Evolutionary conservation across 129 eudicot genomes (phyloP).

Genomic region (carrot (Daucus carota)): DNA sequence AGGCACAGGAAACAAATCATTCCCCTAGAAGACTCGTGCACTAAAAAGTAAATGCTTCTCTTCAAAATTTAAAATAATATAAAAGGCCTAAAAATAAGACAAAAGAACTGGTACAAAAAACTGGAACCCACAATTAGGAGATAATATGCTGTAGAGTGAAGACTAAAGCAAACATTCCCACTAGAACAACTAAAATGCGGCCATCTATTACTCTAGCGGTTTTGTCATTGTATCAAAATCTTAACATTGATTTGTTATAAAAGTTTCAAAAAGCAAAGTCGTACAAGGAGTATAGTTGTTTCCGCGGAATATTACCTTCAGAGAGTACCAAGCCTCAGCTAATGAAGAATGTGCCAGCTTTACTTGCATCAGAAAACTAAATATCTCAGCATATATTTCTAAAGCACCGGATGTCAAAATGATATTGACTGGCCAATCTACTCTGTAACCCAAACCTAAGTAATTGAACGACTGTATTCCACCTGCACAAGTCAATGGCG

Average conservation of each 20-base stretch:
- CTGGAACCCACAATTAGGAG: neutral
- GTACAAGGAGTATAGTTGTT: neutral
- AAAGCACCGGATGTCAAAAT: constrained; percentile 69
- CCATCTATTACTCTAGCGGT: neutral
- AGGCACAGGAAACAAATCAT: neutral
- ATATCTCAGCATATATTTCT: constrained; percentile 75
- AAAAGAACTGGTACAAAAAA: neutral
- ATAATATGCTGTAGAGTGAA: neutral
- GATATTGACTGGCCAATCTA: constrained; percentile 90
- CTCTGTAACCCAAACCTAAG: constrained; percentile 83
- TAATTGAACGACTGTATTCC: constrained; percentile 72
- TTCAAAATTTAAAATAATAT: neutral
- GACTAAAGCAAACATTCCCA: neutral
- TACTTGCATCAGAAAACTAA: constrained; percentile 74
- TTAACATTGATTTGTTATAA: neutral
- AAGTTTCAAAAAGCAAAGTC: neutral
- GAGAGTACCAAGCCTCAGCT: constrained; percentile 73
- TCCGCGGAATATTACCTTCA: constrained; percentile 52
- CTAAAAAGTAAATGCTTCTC: neutral
- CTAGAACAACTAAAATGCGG: neutral
- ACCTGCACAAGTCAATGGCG: constrained; percentile 18
- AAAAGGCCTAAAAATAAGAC: neutral
- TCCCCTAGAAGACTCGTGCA: neutral
- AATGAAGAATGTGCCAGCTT: constrained; percentile 82
- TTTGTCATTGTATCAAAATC: neutral